Evolutionary conservation across 257 asterid species (phyloP).

Genomic region (Marsdenia floribunda): DNA sequence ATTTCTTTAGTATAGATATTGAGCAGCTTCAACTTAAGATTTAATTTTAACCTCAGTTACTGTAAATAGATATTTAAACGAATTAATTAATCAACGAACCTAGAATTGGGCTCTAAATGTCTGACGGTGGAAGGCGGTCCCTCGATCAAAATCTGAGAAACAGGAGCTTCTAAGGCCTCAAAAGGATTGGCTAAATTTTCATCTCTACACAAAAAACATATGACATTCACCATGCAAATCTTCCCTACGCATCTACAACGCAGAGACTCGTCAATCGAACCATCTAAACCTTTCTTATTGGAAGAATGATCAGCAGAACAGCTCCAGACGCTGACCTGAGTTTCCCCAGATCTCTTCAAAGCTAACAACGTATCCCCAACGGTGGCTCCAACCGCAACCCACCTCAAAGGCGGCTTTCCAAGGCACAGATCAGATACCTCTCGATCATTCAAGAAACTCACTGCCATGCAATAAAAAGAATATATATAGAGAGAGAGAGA

Average conservation of each 20-base stretch:
- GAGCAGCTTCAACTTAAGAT: no score
- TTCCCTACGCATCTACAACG: conserved; percentile 57
- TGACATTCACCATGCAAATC: conserved; percentile 53
- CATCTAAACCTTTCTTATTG: conserved; percentile 12
- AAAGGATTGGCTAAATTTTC: conserved; percentile 54
- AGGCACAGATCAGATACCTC: conserved; percentile 74
- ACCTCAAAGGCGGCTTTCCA: conserved; percentile 70
- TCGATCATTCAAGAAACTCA: conserved; percentile 44
- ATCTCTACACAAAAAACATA: conserved; percentile 53
- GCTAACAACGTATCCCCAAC: conserved; percentile 46
- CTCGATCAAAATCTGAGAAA: conserved; percentile 40
- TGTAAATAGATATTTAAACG: background rate
- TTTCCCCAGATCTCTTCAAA: conserved; percentile 45
- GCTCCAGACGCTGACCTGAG: conserved; percentile 62
- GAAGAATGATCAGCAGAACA: conserved; percentile 18
- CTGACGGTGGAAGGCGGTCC: conserved; percentile 33
- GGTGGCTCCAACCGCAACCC: conserved; percentile 40
- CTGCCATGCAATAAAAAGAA: conserved; percentile 64
- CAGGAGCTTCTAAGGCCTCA: conserved; percentile 53
- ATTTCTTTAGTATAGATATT: no score
- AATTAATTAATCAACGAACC: conserved; percentile 30
- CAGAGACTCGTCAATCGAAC: background rate
- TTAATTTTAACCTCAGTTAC: background rate
- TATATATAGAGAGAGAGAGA: background rate
- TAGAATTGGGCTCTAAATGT: conserved; percentile 61